Evolutionary conservation across 2,329 filamentous ascomycete species (phyloP), one percentile per base, ranked within the genome.

Genomic region (Ceratocystis huliohia): DNA sequence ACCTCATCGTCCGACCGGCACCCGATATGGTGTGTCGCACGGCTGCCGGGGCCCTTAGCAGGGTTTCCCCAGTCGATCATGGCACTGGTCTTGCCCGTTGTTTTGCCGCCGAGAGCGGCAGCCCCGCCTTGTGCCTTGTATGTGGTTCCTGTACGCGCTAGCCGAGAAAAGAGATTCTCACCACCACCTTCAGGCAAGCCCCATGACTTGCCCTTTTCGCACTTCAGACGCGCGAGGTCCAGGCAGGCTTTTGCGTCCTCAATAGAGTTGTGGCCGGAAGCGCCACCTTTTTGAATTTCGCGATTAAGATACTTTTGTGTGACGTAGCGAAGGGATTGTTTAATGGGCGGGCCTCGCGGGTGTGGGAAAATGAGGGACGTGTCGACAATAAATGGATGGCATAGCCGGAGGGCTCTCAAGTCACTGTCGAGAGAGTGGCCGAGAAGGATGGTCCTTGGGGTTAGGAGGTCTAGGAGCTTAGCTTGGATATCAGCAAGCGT

Each of bases 201-300:
- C 89, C 92, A 99, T 28, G 80, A 76, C 70, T 88, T 89, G 50
- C 94, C 94, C 76, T 89, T 94, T 74, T 97, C 92, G 74, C 93
- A 96, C 75, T 99, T 99, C 73, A 93, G 87, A 75, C 94, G 96
- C 61, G 97, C 85, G 1, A 99, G 86, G 72, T 97, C 92, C 15
- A 99, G 85, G 70, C 91, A 95, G 2, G 94, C 91, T 70, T 83
- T 86, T 15, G 94, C 91, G 74, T 99, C 94, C 75, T 99, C 94
- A 69, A 96, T 82, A 67, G 89, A 94, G 79, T 97, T 88, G 74
- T 99, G 94, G 17, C 94, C 94, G 17, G 74, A 74, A 17, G 81
- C 80, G 63, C 88, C 88, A 56, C 85, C 86, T 71, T 89, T 91
- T 74, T 99, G 94, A 65, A 99, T 96, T 74, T 95, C 89, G 66